Conservation (phyloP, 192 early-diverging fungal species). For the Coemansia sp. region DNA sequence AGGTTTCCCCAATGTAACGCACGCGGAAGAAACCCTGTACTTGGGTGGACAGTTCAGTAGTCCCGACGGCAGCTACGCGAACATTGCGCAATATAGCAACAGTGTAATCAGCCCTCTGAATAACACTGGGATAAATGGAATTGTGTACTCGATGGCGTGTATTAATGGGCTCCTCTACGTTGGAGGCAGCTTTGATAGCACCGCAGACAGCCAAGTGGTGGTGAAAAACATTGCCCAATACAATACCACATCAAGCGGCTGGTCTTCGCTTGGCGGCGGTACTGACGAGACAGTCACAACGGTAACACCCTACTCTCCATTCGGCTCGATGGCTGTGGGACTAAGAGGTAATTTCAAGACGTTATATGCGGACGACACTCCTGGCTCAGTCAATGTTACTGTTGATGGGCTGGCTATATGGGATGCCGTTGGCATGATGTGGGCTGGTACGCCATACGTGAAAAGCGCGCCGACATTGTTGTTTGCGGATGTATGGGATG, state of each 20-base stretch:
- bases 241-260: slow-evolving; percentile 41
- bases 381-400: slow-evolving; percentile 7
- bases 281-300: slow-evolving; percentile 53
- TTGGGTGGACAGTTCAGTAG: slow-evolving; percentile 65
- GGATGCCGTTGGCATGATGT: slow-evolving; percentile 30
- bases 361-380: slow-evolving; percentile 5
- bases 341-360: slow-evolving; percentile 33
- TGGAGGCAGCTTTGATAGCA: slow-evolving; percentile 49
- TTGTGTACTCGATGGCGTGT: slow-evolving; percentile 36
- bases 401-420: slow-evolving; percentile 35
- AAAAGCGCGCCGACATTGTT: slow-evolving; percentile 30
- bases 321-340: slow-evolving; percentile 30
- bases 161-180: slow-evolving; percentile 31
- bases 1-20: slow-evolving; percentile 26
- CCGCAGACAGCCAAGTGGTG: slow-evolving; percentile 19
- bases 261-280: slow-evolving; percentile 49
- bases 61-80: slow-evolving; percentile 37
- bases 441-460: slow-evolving; percentile 46
- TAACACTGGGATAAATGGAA: slow-evolving; percentile 34
- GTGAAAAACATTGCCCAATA: slow-evolving; percentile 45
- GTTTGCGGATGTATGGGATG: slow-evolving; percentile 20
- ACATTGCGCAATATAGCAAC: slow-evolving; percentile 62
- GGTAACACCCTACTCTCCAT: slow-evolving; percentile 50
- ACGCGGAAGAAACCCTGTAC: slow-evolving; percentile 41
- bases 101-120: slow-evolving; percentile 23